Percentiles rank a stretch among this genome's conserved stretches.
Evolutionary conservation across 306 rosid genomes (phyloP).

Genomic region (Inga laurina): DNA sequence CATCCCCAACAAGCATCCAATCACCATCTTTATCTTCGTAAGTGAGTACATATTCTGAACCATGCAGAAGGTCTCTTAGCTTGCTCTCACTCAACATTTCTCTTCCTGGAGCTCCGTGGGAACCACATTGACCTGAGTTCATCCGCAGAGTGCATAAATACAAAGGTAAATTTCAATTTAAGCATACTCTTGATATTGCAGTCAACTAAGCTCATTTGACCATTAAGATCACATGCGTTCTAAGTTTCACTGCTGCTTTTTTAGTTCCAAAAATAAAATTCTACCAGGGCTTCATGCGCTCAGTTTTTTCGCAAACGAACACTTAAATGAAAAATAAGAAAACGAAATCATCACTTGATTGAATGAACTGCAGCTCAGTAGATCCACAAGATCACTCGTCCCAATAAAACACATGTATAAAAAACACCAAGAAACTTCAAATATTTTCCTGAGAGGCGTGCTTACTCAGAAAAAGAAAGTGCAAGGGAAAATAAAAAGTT

Average conservation of each 20-base stretch:
- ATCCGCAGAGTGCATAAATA: not conserved
- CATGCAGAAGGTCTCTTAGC: constrained; percentile 90
- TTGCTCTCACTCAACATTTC: constrained; percentile 87
- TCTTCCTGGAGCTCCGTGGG: constrained; percentile 78
- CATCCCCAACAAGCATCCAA: constrained; percentile 99
- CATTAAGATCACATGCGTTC: not conserved
- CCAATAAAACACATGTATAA: not conserved
- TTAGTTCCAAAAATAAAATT: not conserved
- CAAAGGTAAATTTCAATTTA: not conserved
- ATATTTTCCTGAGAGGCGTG: not conserved
- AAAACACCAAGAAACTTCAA: not conserved
- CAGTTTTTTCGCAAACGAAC: constrained; percentile 25
- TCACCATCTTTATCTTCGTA: constrained; percentile 95
- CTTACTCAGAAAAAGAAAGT: not conserved
- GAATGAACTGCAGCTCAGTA: not conserved
- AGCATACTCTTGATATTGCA: not conserved
- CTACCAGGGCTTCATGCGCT: not conserved
- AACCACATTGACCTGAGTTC: constrained; percentile 75
- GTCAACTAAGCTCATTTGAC: constrained; percentile 10
- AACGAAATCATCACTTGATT: not conserved
- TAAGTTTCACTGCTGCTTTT: not conserved
- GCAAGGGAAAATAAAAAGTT: not conserved
- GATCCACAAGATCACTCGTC: constrained; percentile 32
- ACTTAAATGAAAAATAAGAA: not conserved
- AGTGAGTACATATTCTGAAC: constrained; percentile 93